Base-by-base conservation (phyloP, 495 filamentous ascomycete genomes). In the Aspergillus cavernicola region DNA sequence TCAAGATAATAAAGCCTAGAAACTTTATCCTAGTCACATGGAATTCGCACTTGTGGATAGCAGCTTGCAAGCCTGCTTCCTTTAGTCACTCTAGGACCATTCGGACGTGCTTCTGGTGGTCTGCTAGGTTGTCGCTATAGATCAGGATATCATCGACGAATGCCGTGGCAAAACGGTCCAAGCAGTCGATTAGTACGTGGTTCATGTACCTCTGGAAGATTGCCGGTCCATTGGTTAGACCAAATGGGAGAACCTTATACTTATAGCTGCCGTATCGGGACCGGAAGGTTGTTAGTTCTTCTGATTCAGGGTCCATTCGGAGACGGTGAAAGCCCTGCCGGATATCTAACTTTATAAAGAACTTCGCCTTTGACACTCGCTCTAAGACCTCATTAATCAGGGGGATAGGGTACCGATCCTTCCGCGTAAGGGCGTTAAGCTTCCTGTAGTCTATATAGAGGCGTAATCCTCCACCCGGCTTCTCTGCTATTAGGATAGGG, bases 301-400 rank as follows among this genome's bases (percentile, higher is more conserved):
- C 60, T 6, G 55, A 18, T 1, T 52, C 60, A 16, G 24, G 4
- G 13, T 48, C 13, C 16, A 69, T 69, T 0, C 60, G 37, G 0
- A 80, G 61, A 1, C 58, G 36, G 40, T 80, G 58, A 41, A 73
- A 80, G 1, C 63, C 69, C 24, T 66, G 38, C 2, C 60, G 55
- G 9, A 80, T 64, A 56, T 82, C 68, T 0, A 82, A 38, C 52
- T 78, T 79, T 0, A 61, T 82, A 48, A 74, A 80, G 22, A 64
- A 60, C 39, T 57, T 69, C 2, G 63, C 61, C 33, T 52, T 55
- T 0, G 16, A 23, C 0, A 81, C 23, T 0, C 55, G 20, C n/a
- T 58, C 23, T 3, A 80, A 36, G 0, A 65, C 62, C 45, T 83
- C 67, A n/a, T 74, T 38, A 19, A 80, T 77, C 10, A 78, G 37